phyloP scores from a whole-genome alignment of 225 moss, liverwort and hornwort genomes.

The Anthoceros angustus region DNA sequence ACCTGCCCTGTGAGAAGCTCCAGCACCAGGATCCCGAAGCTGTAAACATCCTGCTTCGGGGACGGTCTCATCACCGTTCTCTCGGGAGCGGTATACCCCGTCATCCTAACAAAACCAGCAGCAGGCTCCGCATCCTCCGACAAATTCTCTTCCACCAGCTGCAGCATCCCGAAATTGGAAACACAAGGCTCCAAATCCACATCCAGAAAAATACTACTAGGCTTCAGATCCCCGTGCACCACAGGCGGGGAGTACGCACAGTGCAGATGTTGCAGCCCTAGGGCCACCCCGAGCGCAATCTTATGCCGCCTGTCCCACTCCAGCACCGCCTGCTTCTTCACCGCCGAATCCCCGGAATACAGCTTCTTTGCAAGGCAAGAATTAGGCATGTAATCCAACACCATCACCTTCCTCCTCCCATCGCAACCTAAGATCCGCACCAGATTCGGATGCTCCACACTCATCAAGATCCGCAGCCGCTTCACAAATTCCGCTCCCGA shows the following conservation, averaged over 20 bases:
- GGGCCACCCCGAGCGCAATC: constrained; percentile 21
- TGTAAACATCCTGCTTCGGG: constrained; percentile 16
- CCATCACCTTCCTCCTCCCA: background rate
- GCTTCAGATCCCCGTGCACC: constrained; percentile 24
- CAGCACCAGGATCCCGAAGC: constrained; percentile 25
- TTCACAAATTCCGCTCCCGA: background rate
- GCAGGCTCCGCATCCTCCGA: background rate
- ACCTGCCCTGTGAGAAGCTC: constrained; percentile 21
- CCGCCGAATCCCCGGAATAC: background rate
- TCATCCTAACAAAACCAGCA: constrained; percentile 5
- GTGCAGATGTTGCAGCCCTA: constrained; percentile 29
- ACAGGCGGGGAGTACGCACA: constrained; percentile 14
- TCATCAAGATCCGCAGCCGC: background rate
- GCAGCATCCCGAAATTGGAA: constrained; percentile 23
- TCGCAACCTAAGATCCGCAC: background rate
- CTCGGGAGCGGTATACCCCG: constrained; percentile 26
- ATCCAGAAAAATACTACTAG: constrained; percentile 20
- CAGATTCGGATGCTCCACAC: background rate
- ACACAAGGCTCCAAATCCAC: constrained; percentile 16
- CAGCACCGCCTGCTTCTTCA: background rate
- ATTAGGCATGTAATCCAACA: background rate
- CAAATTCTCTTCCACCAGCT: constrained; percentile 4
- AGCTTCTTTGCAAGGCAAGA: background rate
- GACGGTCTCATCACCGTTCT: constrained; percentile 9
- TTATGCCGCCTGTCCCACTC: constrained; percentile 22